Evolutionary conservation across 345 rosid species (phyloP), one percentile per base, ranked within the genome.

Genomic region (Eucalyptus regnans): DNA sequence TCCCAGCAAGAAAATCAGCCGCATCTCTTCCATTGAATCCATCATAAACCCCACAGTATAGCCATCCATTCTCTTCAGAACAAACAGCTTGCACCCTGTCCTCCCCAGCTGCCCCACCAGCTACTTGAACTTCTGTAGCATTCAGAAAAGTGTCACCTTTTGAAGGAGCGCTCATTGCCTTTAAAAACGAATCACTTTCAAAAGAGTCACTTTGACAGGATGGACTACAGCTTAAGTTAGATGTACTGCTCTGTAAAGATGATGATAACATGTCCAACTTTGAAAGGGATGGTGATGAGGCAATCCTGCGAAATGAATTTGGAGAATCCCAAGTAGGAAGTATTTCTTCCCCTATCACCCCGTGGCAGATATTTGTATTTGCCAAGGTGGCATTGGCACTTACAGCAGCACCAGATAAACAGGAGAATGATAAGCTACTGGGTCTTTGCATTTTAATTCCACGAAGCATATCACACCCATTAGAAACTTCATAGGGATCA

Each of bases 31-130:
- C 99, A 87, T 98, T 98, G 87, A 98, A 98, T 17, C 99, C 99
- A 79, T 97, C 99, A 87, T 95, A 98, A 50, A 98, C 96, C 16
- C 96, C 98, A 64, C 99, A 97, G 87, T 96, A 97, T 20, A 98
- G 94, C 98, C 96, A 96, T 33, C 98, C 99, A 43, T 97, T 94
- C 92, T 98, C 99, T 91, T 97, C 99, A 87, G 98, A 98, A 90
- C 99, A 98, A 90, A 98, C 98, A 66, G 99, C 99, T 90, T 97
- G 99, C 90, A 98, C 99, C 87, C 99, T 94, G 92, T 96, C 99
- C 92, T 98, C 99, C 44, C 99, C 99, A 22, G 99, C 99, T 89
- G 99, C 99, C 87, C 99, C 99, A 27, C 99, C 99, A 7, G 99
- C 99, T 86, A 96, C 95, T 91, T 98, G 99, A 88, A 98, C 95